Evolutionary conservation across 148 eudicot genomes (phyloP).

Genomic region (Rhododendron mucronatum): DNA sequence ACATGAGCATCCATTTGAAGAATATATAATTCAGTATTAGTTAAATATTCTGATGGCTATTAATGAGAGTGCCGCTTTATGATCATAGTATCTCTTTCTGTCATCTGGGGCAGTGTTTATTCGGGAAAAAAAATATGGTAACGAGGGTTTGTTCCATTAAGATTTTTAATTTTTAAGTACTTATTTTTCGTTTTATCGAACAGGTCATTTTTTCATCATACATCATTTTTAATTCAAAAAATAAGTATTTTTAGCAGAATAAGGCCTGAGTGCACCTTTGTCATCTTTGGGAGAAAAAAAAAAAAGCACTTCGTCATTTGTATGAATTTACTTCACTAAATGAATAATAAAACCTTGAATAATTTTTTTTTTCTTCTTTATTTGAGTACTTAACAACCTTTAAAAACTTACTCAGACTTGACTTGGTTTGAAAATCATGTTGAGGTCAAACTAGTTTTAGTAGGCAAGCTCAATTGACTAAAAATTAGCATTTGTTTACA

Average conservation of each 20-base stretch:
- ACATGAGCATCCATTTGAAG: not conserved
- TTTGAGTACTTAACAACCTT: not conserved
- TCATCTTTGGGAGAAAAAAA: too few species aligned
- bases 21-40: too few species aligned
- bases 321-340: not conserved
- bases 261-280: too few species aligned
- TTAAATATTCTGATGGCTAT: not conserved
- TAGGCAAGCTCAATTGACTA: not conserved
- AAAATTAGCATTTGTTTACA: not conserved
- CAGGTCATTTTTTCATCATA: too few species aligned
- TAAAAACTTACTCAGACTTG: not conserved
- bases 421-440: not conserved
- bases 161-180: too few species aligned
- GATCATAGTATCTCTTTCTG: too few species aligned
- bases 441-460: not conserved
- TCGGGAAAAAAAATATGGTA: too few species aligned
- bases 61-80: not conserved
- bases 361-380: not conserved
- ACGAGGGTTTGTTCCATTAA: accelerated
- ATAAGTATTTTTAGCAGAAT: too few species aligned
- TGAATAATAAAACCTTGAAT: not conserved
- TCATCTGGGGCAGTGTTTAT: too few species aligned
- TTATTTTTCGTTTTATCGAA: too few species aligned
- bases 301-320: not conserved
- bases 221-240: too few species aligned